These are phyloP conservation scores for Gossypium mustelinum DNA, from an alignment of 345 rosid genomes.

Conservation along the genomic window DNA sequence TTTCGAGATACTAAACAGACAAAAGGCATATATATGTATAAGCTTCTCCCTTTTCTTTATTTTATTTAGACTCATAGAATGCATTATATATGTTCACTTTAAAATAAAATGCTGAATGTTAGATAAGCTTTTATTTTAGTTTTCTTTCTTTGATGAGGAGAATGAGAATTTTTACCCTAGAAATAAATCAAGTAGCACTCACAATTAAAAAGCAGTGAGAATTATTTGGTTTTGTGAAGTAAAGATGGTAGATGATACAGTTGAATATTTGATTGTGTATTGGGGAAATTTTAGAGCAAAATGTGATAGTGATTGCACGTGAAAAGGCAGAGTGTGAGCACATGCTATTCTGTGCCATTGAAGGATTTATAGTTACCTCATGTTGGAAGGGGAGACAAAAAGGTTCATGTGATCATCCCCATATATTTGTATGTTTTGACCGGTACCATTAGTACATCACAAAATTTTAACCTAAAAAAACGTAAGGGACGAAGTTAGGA, in stretches of 20 bases:
- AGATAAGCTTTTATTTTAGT: no score
- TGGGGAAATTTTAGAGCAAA: slow-evolving; percentile 5
- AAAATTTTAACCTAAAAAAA: no score
- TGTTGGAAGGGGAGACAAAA: slow-evolving; percentile 27
- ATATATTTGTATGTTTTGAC: background rate
- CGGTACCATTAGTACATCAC: no score
- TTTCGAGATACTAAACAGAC: no score
- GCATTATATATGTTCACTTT: no score
- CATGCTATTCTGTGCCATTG: slow-evolving; percentile 34
- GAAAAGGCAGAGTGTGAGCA: slow-evolving; percentile 12
- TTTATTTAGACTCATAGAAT: no score
- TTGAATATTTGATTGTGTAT: background rate
- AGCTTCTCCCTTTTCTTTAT: no score
- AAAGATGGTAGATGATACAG: background rate
- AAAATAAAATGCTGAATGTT: no score
- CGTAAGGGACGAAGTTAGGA: no score
- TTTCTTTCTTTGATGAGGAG: no score
- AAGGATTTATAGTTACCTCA: slow-evolving; percentile 22
- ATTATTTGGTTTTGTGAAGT: background rate
- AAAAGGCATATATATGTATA: no score
- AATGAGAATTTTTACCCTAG: background rate
- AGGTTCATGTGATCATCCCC: slow-evolving; percentile 24
- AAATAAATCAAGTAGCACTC: background rate
- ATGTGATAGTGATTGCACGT: slow-evolving; percentile 15
- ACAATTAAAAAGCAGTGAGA: background rate